Evolutionary conservation across 805 yeast species (phyloP).

Genomic region (Teunomyces aglyptinius): DNA sequence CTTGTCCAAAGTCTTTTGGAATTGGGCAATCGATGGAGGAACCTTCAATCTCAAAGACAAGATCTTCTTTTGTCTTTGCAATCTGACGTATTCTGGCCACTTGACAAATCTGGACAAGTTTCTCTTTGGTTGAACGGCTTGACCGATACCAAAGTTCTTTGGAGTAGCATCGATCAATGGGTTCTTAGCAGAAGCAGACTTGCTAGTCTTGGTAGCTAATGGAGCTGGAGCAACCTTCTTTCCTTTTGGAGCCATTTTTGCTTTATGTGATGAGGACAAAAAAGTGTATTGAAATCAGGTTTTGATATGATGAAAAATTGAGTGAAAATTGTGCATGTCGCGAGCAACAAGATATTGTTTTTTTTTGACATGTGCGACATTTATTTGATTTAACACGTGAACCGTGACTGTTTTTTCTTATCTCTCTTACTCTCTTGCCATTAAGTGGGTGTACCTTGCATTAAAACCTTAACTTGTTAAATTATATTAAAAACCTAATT

Average conservation of each 20-base stretch:
- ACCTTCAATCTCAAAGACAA: conserved; percentile 95
- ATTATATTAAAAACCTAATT: not conserved
- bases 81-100: conserved; percentile 98
- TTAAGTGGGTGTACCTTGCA: not conserved
- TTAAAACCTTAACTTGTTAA: not conserved
- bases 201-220: conserved; percentile 68
- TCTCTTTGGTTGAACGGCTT: conserved; percentile 92
- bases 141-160: conserved; percentile 95
- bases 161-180: conserved; percentile 89
- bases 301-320: conserved; percentile 3
- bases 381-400: not conserved
- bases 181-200: conserved; percentile 50
- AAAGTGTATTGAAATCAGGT: conserved; percentile 3
- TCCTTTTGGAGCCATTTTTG: conserved; percentile 42
- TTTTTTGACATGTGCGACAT: not conserved
- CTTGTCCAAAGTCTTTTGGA: conserved; percentile 94
- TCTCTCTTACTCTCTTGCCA: not conserved
- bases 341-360: not conserved
- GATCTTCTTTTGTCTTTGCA: conserved; percentile 98
- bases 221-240: conserved; percentile 99
- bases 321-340: conserved; percentile 4
- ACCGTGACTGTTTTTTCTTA: not conserved
- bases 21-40: conserved; percentile 98
- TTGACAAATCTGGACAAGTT: conserved; percentile 95
- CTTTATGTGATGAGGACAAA: conserved; percentile 8